phyloP scores from a whole-genome alignment of 768 basidiomycete genomes.

The Candolleomyces eurysporus region DNA sequence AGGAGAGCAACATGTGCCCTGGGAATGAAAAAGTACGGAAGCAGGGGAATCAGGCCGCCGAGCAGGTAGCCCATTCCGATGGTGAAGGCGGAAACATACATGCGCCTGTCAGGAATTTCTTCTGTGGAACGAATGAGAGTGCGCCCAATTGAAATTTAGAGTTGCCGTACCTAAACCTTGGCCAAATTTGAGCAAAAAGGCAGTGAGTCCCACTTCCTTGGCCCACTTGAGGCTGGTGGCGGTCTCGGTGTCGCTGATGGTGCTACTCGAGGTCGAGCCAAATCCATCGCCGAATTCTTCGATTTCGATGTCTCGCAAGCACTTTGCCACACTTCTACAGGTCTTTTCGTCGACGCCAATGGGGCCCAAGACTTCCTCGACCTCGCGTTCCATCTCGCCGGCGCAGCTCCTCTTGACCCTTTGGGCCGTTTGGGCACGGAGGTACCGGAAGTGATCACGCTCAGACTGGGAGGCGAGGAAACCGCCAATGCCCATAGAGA shows the following conservation, averaged over 20 bases:
- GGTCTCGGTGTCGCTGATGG: conserved; percentile 52
- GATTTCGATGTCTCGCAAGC: conserved; percentile 66
- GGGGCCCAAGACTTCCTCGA: conserved; percentile 81
- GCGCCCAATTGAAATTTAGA: conserved; percentile 9
- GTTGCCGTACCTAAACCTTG: conserved; percentile 71
- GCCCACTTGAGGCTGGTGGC: conserved; percentile 57
- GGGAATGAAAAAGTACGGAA: conserved; percentile 89
- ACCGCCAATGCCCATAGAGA: conserved; percentile 98
- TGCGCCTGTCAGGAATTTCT: conserved; percentile 80
- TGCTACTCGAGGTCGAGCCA: conserved; percentile 9
- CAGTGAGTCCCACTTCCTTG: conserved; percentile 81
- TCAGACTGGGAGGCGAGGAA: conserved; percentile 97
- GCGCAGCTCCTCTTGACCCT: conserved; percentile 88
- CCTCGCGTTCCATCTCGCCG: conserved; percentile 96
- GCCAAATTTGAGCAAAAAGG: conserved; percentile 96
- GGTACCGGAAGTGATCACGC: conserved; percentile 89
- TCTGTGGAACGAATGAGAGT: conserved; percentile 41
- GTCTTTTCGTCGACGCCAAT: conserved; percentile 86
- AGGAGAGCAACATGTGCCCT: conserved; percentile 65
- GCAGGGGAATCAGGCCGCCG: conserved; percentile 89
- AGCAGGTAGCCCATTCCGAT: conserved; percentile 94
- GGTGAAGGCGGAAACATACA: conserved; percentile 90
- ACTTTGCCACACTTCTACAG: conserved; percentile 74
- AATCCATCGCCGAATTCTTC: conserved; percentile 26
- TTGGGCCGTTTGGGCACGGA: conserved; percentile 66